Evolutionary conservation across 1,284 basidiomycete species (phyloP), one percentile per base, ranked within the genome.

Genomic region (Apiotrichum montevideense): DNA sequence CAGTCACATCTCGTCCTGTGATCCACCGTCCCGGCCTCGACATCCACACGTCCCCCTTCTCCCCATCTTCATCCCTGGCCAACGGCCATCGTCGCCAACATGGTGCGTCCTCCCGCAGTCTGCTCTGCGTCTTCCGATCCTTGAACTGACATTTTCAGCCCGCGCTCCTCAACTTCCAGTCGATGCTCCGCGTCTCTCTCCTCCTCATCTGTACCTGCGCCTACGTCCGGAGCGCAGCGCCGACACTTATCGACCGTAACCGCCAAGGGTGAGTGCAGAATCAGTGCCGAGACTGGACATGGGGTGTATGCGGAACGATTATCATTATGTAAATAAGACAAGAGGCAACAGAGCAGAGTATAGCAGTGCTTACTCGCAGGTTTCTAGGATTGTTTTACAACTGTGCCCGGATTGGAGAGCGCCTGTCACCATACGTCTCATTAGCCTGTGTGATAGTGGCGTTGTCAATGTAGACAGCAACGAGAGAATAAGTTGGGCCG

Each of bases 81-180:
- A 21, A 21, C 21, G 21, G 21, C 21, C 21, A 21, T 21, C 40
- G 35, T 47, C 34, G n/a, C 35, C 45, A 53, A 4, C 40, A 56
- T 56, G 53, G 54, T 54, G 15, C 34, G 39, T n/a, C 9, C 21
- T 21, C 21, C 21, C 21, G 21, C 21, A 21, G 21, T 21, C 21
- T 21, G 21, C 21, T 21, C 21, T 21, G 21, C 21, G 21, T 21
- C 21, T 21, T 21, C 21, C 21, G 21, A 21, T 21, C 21, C 21
- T 21, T 21, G 21, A 21, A 21, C 21, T 21, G 21, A 21, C 21
- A 21, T 21, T 21, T 21, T 21, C 67, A 97, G 94, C 95, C 94
- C 46, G 95, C 96, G 6, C 82, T 98, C 40, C 97, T 98, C 85
- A 95, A 97, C 80, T 98, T 98, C 72, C 88, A 95, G 77, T 94